Evolutionary conservation across 257 asterid genomes (phyloP), one percentile per base, ranked within the genome.

Genomic region (Nicotiana knightiana): DNA sequence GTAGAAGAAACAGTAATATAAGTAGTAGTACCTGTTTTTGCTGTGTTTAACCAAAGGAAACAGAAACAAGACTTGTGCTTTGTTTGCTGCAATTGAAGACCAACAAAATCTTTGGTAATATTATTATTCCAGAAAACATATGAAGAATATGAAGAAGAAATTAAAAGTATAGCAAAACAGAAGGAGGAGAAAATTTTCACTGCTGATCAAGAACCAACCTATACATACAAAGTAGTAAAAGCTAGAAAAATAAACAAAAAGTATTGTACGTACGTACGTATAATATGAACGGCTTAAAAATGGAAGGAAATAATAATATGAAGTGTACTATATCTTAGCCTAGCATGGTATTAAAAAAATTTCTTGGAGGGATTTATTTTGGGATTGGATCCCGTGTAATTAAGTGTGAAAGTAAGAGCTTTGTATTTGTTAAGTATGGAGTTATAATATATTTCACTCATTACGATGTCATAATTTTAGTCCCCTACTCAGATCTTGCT

Each of bases 321-420:
- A 43, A 43, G 51, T 13, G 21, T 67, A 67, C 35, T 43, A 63
- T 26, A 39, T 9, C 51, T 43, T 43, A 43, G 51, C 51, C 3
- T 53, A 53, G 18, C 39, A 66, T 12, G 46, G 73, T 10, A 65
- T 65, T 65, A 77, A 78, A 13, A 13, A 57, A 1, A 39, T 2
- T 54, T 55, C 33, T 54, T 54, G 53, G 81, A 24, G 33, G 30
- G 21, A 2, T 18, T 61, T 59, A 59, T 61, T 73, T 73, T 24
- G 62, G 82, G 73, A 79, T 79, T 79, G 82, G 82, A 79, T 79
- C 82, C 24, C 43, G 82, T 79, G 73, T 59, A 79, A 58, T 70
- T 21, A 70, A 43, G 39, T 61, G 30, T 79, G 82, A 79, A 79
- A 79, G 82, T 79, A 79, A 79, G 82, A 79, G 82, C 82, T 79